Base-by-base conservation (phyloP, 176 grass and related monocot genomes). In the Cocos nucifera region DNA sequence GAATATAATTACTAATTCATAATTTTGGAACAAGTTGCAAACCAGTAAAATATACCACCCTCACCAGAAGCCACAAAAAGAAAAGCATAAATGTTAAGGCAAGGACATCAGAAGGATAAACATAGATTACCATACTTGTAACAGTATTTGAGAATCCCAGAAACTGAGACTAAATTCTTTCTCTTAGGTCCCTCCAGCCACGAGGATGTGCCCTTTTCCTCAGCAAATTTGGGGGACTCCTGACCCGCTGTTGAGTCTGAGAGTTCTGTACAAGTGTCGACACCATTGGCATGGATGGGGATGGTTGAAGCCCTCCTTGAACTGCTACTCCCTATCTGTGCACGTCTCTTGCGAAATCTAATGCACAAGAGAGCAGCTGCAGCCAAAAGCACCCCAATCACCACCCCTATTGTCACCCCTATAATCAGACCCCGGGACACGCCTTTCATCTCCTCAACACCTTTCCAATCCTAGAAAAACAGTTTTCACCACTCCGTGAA, bases 111-210 rank as follows among this genome's bases (percentile, higher is more conserved):
- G 35, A 6, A 44, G 10, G 8, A 44, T 12, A 44, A 44, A 49
- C 28, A 73, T 32, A 51, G 21, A 23, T 19, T 22, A 81, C 71
- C 86, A 65, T 97, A 97, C 93, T 80, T 88, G 66, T 88, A 97
- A 23, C 73, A 66, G 80, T 97, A 97, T 84, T 88, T 97, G 58
- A 87, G 84, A 75, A 95, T 78, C 50, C 90, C 90, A 69, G 90
- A 95, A 84, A 76, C 67, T 25, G 90, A 95, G 16, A 95, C 77
- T 19, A 61, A 26, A 65, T 67, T 83, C 69, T 78, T 85, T 59
- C 73, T 79, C 63, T 64, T 83, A 59, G 73, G 73, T 39, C 84
- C 87, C 50, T 91, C 78, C 20, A 66, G 17, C 78, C 80, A 83
- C 25, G 83, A 50, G 66, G 90, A 75, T 1, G 53, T 19, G 3